Evolutionary conservation across 1,284 basidiomycete genomes (phyloP).

Genomic region (Puccinia brachypodii): DNA sequence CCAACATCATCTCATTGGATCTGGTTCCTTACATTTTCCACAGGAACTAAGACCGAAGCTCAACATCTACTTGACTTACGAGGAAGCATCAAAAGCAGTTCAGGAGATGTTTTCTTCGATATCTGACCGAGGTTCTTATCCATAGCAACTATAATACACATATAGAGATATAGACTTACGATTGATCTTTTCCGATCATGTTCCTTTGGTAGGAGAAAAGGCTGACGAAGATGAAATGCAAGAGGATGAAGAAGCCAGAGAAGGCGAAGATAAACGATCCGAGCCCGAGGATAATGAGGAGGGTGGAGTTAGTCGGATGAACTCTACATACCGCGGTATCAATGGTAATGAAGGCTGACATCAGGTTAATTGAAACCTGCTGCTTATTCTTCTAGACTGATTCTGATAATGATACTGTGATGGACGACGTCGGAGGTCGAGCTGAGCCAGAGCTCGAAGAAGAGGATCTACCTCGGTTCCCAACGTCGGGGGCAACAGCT

Average conservation of each 20-base stretch:
- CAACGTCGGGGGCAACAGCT: conserved; percentile 54
- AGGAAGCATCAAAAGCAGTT: conserved; percentile 79
- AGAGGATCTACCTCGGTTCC: conserved; percentile 48
- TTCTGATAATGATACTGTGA: conserved; percentile 27
- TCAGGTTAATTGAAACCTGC: neutral
- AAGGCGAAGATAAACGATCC: conserved; percentile 9
- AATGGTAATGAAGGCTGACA: neutral
- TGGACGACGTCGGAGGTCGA: conserved; percentile 40
- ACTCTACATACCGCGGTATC: neutral
- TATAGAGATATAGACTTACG: neutral
- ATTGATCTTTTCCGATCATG: neutral
- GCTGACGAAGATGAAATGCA: conserved; percentile 42
- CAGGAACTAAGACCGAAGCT: conserved; percentile 52
- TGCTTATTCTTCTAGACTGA: conserved; percentile 12
- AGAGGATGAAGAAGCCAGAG: conserved; percentile 30
- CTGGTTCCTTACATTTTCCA: neutral
- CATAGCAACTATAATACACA: neutral
- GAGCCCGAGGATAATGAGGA: conserved; percentile 28
- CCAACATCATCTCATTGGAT: neutral
- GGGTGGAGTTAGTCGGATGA: neutral
- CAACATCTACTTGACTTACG: conserved; percentile 67
- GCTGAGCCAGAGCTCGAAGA: conserved; percentile 29
- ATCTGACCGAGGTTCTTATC: conserved; percentile 12
- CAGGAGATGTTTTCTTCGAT: conserved; percentile 74
- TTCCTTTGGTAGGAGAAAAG: conserved; percentile 16